Evolutionary conservation across 2,329 filamentous ascomycete genomes (phyloP).

Genomic region (Mariannaea elegans): DNA sequence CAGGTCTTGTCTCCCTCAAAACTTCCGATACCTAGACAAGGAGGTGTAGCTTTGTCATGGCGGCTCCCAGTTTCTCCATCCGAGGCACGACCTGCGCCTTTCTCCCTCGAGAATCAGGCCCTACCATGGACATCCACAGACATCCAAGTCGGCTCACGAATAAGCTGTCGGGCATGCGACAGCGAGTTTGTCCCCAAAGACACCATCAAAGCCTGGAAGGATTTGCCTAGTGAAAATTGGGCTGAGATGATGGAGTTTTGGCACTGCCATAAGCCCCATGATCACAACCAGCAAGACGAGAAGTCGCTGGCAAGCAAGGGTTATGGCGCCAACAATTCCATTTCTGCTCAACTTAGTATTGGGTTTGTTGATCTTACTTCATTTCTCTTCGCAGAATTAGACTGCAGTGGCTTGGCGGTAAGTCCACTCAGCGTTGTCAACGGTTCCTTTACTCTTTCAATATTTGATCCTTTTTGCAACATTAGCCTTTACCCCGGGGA

Average conservation of each 20-base stretch:
- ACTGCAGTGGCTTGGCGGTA: conserved; percentile 64
- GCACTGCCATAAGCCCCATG: conserved; percentile 95
- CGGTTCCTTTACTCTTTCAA: conserved; percentile 18
- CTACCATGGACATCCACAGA: conserved; percentile 66
- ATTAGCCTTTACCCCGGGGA: conserved; percentile 42
- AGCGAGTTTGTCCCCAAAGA: conserved; percentile 49
- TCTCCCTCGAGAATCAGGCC: conserved; percentile 48
- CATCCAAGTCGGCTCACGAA: conserved; percentile 49
- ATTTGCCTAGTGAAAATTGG: conserved; percentile 96
- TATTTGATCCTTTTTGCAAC: background rate
- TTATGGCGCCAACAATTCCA: conserved; percentile 82
- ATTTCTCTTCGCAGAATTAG: conserved; percentile 73
- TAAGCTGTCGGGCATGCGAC: conserved; percentile 55
- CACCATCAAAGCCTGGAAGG: conserved; percentile 75
- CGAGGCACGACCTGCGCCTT: conserved; percentile 36
- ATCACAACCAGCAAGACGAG: conserved; percentile 56
- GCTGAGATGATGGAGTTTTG: conserved; percentile 99
- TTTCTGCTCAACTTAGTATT: conserved; percentile 70
- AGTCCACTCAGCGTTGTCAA: conserved; percentile 36
- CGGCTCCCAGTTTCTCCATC: conserved; percentile 55
- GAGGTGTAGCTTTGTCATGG: conserved; percentile 57
- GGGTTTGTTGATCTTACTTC: conserved; percentile 85
- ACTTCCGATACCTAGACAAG: conserved; percentile 49
- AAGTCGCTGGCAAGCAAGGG: conserved; percentile 70
- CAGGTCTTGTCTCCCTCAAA: conserved; percentile 45